phyloP scores from a whole-genome alignment of 2,329 filamentous ascomycete species.

The Aspergillus pseudoglaucus region DNA sequence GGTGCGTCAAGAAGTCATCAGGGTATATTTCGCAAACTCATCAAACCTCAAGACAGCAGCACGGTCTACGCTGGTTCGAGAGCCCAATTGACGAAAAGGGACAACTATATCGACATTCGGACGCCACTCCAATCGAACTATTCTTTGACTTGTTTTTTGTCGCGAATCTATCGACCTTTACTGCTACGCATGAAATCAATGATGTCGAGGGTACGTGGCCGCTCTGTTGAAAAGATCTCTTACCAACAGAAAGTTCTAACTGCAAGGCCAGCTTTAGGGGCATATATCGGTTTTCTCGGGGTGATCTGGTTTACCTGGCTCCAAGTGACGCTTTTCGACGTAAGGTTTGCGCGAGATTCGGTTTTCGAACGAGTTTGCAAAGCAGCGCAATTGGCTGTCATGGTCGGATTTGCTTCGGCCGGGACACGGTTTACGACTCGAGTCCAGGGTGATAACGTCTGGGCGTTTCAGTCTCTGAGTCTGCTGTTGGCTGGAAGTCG shows the following conservation, averaged over 20 bases:
- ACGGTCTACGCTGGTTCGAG: constrained; percentile 27
- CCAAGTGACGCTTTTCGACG: constrained; percentile 57
- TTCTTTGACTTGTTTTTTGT: constrained; percentile 59
- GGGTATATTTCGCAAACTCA: neutral
- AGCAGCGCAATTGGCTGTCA: constrained; percentile 55
- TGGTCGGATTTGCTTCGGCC: constrained; percentile 60
- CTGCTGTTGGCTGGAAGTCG: constrained; percentile 47
- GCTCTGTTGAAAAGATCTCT: neutral
- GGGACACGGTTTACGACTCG: constrained; percentile 42
- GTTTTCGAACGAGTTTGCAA: constrained; percentile 57
- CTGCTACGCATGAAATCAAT: constrained; percentile 50
- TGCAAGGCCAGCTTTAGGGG: constrained; percentile 27
- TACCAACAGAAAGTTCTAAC: constrained; percentile 7
- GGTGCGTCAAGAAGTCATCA: constrained; percentile 15
- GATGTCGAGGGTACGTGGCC: constrained; percentile 33
- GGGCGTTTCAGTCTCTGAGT: constrained; percentile 39
- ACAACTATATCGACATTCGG: constrained; percentile 38
- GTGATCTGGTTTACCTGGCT: constrained; percentile 66
- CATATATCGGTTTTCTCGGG: constrained; percentile 50
- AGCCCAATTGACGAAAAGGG: constrained; percentile 26
- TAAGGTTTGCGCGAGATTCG: constrained; percentile 59
- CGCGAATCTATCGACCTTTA: constrained; percentile 60
- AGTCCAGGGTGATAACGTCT: constrained; percentile 33
- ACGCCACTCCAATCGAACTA: constrained; percentile 51
- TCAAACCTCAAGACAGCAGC: constrained; percentile 7